A percentile compares a stretch with the other conserved stretches of the same genome.
Evolutionary conservation across 371 early-diverging fungal species (phyloP).

Genomic region (Haplosporangium sp.): DNA sequence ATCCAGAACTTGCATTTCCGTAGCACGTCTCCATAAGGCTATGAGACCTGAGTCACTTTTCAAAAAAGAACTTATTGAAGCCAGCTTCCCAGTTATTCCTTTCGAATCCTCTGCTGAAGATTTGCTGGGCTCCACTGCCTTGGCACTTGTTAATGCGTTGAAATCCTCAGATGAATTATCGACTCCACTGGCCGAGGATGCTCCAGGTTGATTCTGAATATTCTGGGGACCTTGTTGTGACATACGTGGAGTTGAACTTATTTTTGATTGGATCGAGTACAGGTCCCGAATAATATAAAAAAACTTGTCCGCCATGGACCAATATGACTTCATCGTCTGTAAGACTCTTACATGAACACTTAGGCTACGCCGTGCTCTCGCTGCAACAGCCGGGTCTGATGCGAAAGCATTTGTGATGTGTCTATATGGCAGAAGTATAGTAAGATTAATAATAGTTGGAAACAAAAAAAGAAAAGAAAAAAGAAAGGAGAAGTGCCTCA

Average conservation of each 20-base stretch:
- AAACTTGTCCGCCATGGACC: slow-evolving; percentile 74
- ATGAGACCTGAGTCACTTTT: slow-evolving; percentile 52
- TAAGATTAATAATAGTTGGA: too few species aligned
- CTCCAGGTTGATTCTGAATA: neutral
- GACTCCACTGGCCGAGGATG: neutral
- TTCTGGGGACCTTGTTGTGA: neutral
- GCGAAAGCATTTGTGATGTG: slow-evolving; percentile 67
- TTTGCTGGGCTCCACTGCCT: neutral
- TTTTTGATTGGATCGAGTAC: slow-evolving; percentile 64
- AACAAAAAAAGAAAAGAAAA: neutral
- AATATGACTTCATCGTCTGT: slow-evolving; percentile 64
- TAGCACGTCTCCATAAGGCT: slow-evolving; percentile 49
- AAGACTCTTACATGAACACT: slow-evolving; percentile 63
- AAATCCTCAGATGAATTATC: neutral
- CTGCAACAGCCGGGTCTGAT: slow-evolving; percentile 55
- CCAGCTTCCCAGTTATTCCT: slow-evolving; percentile 23
- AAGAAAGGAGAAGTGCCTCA: neutral
- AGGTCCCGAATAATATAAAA: slow-evolving; percentile 73
- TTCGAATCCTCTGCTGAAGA: neutral
- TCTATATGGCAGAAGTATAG: slow-evolving; percentile 7
- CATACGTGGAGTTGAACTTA: slow-evolving; percentile 17
- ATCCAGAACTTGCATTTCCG: slow-evolving; percentile 52
- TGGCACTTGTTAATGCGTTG: neutral
- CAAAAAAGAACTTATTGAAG: slow-evolving; percentile 50
- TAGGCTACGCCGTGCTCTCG: slow-evolving; percentile 62